Evolutionary conservation across 306 rosid genomes (phyloP), one percentile per base, ranked within the genome.

Genomic region (Castanea mollissima): DNA sequence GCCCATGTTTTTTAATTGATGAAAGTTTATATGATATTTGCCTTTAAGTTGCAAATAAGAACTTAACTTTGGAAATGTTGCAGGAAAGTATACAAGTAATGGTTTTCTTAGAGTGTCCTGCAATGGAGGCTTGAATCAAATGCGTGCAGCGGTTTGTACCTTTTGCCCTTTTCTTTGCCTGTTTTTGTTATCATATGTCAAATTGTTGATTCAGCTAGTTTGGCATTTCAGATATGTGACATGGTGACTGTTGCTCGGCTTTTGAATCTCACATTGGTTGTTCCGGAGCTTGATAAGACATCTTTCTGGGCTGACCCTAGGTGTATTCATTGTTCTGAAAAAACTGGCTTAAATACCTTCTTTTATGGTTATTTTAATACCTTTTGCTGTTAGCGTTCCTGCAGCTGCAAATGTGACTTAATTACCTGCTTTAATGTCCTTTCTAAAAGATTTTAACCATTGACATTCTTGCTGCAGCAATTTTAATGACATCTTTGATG

Each of bases 251-350:
- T 96, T 90, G 99, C 99, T 83, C 91, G 97, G 73, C 83, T 91
- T 77, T 90, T 96, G 87, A 96, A 96, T 86, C 97, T 96, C 71
- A 91, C 99, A 31, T 83, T 96, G 87, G 98, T 96, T 81, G 91
- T 96, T 79, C 99, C 99, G 7, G 98, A 96, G 87, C 99, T 96
- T 73, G 99, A 96, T 83, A 93, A 96, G 85, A 85, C 87, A 79
- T 96, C 99, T 52, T 91, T 96, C 86, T 96, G 99, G 99, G 96
- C 98, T 20, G 99, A 96, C 79, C 97, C 93, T 46, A 96, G 99
- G 99, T 96, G 84, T 41, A 19, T 71, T 78, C 64, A 29, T 63
- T 83, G 58, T 73, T 83, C 68, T 86, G 71, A 54, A 54, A 73
- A 74, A 32, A 13, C 74, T 81, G 41, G 71, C 19, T 78, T 62